Percentiles rank a stretch among this genome's conserved stretches.
Conservation (phyloP, 257 asterid genomes). For the Coffea eugenioides region DNA sequence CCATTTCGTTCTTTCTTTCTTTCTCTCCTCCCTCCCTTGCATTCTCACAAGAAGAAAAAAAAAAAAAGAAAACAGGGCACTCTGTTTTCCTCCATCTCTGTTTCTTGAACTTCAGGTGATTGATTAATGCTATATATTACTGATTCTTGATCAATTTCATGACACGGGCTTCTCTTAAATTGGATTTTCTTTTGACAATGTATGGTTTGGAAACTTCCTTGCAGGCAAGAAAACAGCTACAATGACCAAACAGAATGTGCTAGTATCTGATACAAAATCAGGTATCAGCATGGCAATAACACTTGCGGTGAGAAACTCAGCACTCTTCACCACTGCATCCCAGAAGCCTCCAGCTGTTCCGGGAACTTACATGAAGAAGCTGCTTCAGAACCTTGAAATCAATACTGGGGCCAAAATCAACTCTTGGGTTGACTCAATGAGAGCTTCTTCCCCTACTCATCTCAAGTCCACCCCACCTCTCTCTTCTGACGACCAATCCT, state of each 20-base stretch:
- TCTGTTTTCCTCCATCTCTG: conserved; percentile 17
- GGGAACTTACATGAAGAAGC: conserved; percentile 58
- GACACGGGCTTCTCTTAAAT: neutral
- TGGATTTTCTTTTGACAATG: neutral
- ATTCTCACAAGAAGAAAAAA: too few species aligned
- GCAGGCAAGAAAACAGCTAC: neutral
- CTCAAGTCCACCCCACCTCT: conserved; percentile 38
- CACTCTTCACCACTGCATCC: conserved; percentile 43
- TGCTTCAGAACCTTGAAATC: conserved; percentile 59
- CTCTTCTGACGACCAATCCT: conserved; percentile 47
- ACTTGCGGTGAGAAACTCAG: conserved; percentile 47
- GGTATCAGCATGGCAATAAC: conserved; percentile 45
- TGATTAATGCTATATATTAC: neutral
- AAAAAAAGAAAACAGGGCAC: conserved; percentile 13
- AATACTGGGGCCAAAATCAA: conserved; percentile 47
- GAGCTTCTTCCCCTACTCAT: conserved; percentile 87
- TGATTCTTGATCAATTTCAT: too few species aligned
- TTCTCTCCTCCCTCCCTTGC: neutral
- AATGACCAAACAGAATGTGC: conserved; percentile 67
- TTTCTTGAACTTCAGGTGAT: neutral
- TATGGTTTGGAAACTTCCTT: neutral
- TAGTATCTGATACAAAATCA: conserved; percentile 48
- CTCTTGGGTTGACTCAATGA: conserved; percentile 83
- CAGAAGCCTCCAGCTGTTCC: conserved; percentile 79
- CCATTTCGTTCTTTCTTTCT: conserved; percentile 5